Evolutionary conservation across 805 yeast genomes (phyloP), one percentile per base, ranked within the genome.

Genomic region (Candida saitoana): DNA sequence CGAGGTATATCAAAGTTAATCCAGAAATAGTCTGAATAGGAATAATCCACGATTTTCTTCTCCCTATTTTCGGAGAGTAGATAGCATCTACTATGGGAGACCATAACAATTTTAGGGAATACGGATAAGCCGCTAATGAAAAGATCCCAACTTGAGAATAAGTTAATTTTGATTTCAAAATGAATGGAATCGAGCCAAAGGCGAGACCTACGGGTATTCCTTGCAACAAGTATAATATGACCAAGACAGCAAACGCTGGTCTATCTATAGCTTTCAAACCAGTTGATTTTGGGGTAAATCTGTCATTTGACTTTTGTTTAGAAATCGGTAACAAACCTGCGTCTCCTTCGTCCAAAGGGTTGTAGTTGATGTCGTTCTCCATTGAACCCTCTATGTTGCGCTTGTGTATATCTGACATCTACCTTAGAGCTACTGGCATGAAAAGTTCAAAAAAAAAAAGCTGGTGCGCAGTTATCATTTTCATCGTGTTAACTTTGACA

Each of bases 131-230:
- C 0, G 98, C 97, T 48, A 93, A 68, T 2, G 96, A 79, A 59
- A 93, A 93, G 2, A 90, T 57, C 1, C 98, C 99, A 5, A 93
- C 86, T 54, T 90, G 95, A 0, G 96, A 80, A 57, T 87, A 93
- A 9, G 89, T 76, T 12, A 91, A 73, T 43, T 84, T 80, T 3
- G 91, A 77, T 59, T 93, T 93, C 43, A 93, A 71, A 15, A 93
- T 65, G 55, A 90, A 93, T 1, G 99, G 99, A 8, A 93, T 76
- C 1, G 96, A 82, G 2, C 99, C 99, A 67, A 91, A 89, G 1
- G 96, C 96, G 25, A 93, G 65, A 0, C 99, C 99, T 11, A 90
- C 95, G 0, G 99, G 99, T 4, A 93, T 80, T n/a, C 99, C 99
- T 60, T 93, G 99, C 5, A 90, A 73, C 38, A 89, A 67, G 58